Evolutionary conservation across 306 rosid genomes (phyloP), one percentile per base, ranked within the genome.

Genomic region (Amphicarpaea edgeworthii): DNA sequence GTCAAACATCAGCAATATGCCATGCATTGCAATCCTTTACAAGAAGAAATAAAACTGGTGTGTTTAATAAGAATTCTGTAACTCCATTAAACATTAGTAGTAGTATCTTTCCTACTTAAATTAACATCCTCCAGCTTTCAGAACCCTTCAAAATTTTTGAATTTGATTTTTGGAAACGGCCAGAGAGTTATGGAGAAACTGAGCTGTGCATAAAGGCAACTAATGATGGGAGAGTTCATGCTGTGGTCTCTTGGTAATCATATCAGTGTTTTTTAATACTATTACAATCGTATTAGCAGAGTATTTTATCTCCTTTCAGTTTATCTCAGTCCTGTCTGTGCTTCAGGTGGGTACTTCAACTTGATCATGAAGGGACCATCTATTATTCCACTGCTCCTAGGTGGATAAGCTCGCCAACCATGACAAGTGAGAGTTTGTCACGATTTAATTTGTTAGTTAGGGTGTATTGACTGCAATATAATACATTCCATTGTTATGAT

Each of bases 141-240:
- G 93, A 94, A 84, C 97, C 98, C 84, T 94, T 92, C 98, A 91
- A 87, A 89, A 86, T 92, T 70, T 94, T 94, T 86, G 96, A 94
- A 87, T 92, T 94, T 90, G 95, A 94, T 84, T 94, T 94, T 90
- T 90, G 88, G 90, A 92, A 88, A 92, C 91, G 98, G 85, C 98
- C 98, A 85, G 93, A 91, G 76, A 90, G 97, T 88, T 80, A 41
- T 72, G 87, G 89, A 19, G 88, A 92, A 81, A 84, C 75, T 66
- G 88, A 86, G 72, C 62, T 94, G 79, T 37, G 54, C 73, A 43
- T 90, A 66, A 87, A 90, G 83, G 90, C 96, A 37, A 88, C 88
- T 62, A 76, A 46, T 47, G 85, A 86, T 75, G 98, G 97, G 24
- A 89, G 77, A 86, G 86, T 90, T 71, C 91, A 26, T 28, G 32